Conservation (phyloP, 805 yeast genomes). For the Hanseniaspora clermontiae region DNA sequence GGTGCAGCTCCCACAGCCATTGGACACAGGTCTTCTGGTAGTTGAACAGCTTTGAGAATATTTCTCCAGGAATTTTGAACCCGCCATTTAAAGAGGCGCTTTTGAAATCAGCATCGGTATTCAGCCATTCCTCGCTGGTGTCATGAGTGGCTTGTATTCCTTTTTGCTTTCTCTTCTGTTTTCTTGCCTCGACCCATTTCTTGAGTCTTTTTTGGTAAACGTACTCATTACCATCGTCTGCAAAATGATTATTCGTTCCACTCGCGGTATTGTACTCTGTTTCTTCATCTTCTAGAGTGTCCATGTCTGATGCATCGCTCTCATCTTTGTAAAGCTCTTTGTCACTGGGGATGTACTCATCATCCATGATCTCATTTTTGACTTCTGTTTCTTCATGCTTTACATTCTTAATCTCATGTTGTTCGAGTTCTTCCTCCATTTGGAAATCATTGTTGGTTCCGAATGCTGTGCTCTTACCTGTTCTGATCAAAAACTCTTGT, state of each 20-base stretch:
- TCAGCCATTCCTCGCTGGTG: constrained; percentile 45
- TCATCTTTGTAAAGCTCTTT: constrained; percentile 22
- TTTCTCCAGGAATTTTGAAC: constrained; percentile 78
- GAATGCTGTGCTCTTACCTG: constrained; percentile 90
- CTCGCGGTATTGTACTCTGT: constrained; percentile 14
- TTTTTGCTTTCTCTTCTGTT: constrained; percentile 26
- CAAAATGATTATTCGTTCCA: constrained; percentile 19
- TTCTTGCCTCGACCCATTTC: constrained; percentile 47
- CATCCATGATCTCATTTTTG: constrained; percentile 19
- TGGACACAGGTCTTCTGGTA: constrained; percentile 95
- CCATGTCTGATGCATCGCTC: constrained; percentile 15
- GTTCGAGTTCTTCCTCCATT: constrained; percentile 19
- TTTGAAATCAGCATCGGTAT: constrained; percentile 62
- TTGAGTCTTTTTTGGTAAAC: constrained; percentile 48
- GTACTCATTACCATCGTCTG: constrained; percentile 73
- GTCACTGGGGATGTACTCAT: constrained; percentile 18
- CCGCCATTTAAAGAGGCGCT: constrained; percentile 64
- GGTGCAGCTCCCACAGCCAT: constrained; percentile 90
- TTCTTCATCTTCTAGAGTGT: constrained; percentile 17
- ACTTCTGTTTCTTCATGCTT: constrained; percentile 17
- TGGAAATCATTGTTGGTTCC: constrained; percentile 53
- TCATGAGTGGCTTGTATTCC: constrained; percentile 16
- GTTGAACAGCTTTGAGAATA: constrained; percentile 73
- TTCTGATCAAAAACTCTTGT: constrained; percentile 68
- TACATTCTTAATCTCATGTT: constrained; percentile 11